These are phyloP conservation scores for Marasmius tenuissimus DNA, from an alignment of 1,284 basidiomycete species.

Conservation along the genomic window DNA sequence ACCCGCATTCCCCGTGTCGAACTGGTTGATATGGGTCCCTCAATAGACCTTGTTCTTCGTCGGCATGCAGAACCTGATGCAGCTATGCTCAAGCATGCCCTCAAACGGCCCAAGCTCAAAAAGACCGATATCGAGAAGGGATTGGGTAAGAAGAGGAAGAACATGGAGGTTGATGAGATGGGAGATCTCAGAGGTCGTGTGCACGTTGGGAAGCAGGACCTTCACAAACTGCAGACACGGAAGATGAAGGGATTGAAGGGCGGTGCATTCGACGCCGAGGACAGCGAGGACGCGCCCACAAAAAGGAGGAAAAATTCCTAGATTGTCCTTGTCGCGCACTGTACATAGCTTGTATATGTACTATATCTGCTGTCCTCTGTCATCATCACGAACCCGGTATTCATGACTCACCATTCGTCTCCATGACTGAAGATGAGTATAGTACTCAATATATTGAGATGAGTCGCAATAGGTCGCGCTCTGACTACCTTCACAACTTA, in stretches of 20 bases:
- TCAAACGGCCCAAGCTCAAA: slow-evolving; percentile 85
- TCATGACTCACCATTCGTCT: not conserved
- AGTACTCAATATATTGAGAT: not conserved
- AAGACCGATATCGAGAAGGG: slow-evolving; percentile 85
- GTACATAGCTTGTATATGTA: not conserved
- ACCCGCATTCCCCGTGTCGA: slow-evolving; percentile 79
- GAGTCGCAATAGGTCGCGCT: not conserved
- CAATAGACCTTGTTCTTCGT: slow-evolving; percentile 82
- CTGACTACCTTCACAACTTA: not conserved
- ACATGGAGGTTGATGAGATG: slow-evolving; percentile 97
- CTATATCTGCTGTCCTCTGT: not conserved
- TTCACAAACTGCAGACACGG: slow-evolving; percentile 82
- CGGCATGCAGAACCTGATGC: slow-evolving; percentile 75
- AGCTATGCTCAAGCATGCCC: slow-evolving; percentile 79
- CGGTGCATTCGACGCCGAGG: slow-evolving; percentile 19
- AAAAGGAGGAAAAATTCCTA: slow-evolving; percentile 1
- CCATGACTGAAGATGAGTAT: not conserved
- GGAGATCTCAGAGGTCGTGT: slow-evolving; percentile 91
- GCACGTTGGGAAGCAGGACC: slow-evolving; percentile 89
- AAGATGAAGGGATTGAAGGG: slow-evolving; percentile 90
- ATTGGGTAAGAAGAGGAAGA: slow-evolving; percentile 91
- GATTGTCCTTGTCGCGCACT: too few species aligned
- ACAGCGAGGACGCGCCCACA: not conserved
- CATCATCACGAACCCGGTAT: not conserved
- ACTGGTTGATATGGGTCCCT: slow-evolving; percentile 89